Conservation (phyloP, 306 rosid genomes). For the Crotalaria pallida region DNA sequence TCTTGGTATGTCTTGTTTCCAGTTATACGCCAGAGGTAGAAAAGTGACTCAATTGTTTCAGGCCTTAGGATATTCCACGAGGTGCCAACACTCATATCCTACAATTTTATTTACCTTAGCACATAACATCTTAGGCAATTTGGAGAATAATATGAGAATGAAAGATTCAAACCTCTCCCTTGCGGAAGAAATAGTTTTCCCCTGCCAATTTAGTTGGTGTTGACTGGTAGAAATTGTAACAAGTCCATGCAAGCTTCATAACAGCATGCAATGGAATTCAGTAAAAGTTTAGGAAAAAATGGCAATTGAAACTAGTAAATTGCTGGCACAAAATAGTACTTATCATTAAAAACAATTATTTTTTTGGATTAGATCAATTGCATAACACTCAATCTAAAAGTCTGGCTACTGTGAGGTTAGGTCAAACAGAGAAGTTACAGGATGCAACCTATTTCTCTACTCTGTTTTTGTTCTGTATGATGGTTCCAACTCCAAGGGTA, state of each 20-base stretch:
- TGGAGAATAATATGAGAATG: constrained; percentile 1
- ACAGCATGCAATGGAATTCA: not conserved
- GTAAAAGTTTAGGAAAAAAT: not conserved
- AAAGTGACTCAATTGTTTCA: constrained; percentile 89
- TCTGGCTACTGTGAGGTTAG: not conserved
- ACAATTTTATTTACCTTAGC: constrained; percentile 24
- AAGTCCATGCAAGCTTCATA: constrained; percentile 95
- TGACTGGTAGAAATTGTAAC: constrained; percentile 89
- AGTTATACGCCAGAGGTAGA: constrained; percentile 92
- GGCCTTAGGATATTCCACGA: constrained; percentile 97
- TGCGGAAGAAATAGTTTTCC: constrained; percentile 75
- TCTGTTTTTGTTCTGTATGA: not conserved
- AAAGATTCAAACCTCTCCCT: constrained; percentile 64
- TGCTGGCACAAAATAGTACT: constrained; percentile 4
- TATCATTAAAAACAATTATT: not conserved
- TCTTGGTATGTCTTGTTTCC: constrained; percentile 93
- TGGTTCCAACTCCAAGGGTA: constrained; percentile 1
- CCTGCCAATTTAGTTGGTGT: constrained; percentile 95
- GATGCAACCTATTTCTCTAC: not conserved
- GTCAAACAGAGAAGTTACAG: not conserved
- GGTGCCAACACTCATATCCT: constrained; percentile 94
- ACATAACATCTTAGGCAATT: constrained; percentile 6
- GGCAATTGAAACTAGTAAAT: not conserved
- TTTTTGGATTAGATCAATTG: not conserved
- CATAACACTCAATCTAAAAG: not conserved